phyloP scores from a whole-genome alignment of 306 rosid genomes.

The Castanea crenata region DNA sequence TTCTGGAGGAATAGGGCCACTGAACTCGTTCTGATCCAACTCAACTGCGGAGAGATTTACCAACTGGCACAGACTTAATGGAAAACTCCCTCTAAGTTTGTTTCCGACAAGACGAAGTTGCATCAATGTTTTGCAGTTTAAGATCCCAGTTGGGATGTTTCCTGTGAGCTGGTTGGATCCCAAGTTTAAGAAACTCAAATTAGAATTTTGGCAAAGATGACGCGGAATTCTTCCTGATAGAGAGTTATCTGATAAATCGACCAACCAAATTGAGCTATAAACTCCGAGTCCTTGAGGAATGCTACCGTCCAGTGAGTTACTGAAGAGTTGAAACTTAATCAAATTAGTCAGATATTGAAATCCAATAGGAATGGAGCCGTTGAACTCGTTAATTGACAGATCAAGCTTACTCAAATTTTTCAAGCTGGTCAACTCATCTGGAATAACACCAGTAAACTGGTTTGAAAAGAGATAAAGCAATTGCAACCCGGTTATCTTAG shows the following conservation, averaged over 20 bases:
- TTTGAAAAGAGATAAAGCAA: constrained; percentile 87
- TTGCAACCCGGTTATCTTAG: constrained; percentile 55
- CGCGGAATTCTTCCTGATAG: constrained; percentile 77
- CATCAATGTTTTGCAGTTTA: constrained; percentile 58
- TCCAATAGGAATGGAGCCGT: constrained; percentile 69
- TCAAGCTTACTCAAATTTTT: constrained; percentile 64
- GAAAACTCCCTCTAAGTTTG: constrained; percentile 74
- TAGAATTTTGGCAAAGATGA: constrained; percentile 63
- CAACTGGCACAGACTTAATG: constrained; percentile 67
- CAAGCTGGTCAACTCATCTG: constrained; percentile 62
- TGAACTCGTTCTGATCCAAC: constrained; percentile 73
- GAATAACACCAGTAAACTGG: constrained; percentile 78
- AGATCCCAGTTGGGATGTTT: constrained; percentile 61
- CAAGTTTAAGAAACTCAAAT: constrained; percentile 60
- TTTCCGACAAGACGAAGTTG: constrained; percentile 69
- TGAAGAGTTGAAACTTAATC: constrained; percentile 76
- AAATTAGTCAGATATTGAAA: constrained; percentile 59
- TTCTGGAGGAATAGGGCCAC: constrained; percentile 70
- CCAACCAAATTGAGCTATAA: constrained; percentile 78
- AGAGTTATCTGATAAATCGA: constrained; percentile 71
- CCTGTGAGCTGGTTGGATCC: constrained; percentile 62
- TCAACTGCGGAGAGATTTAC: constrained; percentile 67
- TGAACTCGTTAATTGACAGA: constrained; percentile 80
- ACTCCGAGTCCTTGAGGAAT: constrained; percentile 74
- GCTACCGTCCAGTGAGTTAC: constrained; percentile 65